Conservation (phyloP, 1,284 basidiomycete genomes). For the Cutaneotrichosporon sp. region DNA sequence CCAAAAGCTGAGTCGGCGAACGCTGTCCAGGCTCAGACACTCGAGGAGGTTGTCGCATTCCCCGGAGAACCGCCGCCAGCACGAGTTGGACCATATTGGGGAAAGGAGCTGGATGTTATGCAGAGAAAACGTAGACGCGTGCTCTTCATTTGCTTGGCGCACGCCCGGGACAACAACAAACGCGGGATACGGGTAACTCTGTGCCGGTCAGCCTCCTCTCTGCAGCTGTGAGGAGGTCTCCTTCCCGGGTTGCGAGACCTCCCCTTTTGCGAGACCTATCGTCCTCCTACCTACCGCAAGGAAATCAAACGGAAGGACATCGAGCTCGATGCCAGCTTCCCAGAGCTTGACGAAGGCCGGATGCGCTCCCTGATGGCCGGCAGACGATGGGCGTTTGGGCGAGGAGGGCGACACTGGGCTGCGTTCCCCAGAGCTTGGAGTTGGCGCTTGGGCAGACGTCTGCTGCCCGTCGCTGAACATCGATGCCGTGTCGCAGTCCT, state of each 20-base stretch:
- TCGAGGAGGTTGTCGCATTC: conserved; percentile 20
- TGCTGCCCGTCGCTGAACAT: no score
- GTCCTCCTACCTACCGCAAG: neutral
- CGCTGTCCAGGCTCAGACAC: conserved; percentile 28
- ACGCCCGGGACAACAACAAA: neutral
- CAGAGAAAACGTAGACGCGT: neutral
- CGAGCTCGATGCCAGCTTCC: neutral
- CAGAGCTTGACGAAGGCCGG: neutral
- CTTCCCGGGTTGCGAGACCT: no score
- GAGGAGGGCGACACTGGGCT: neutral
- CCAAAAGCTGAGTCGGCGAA: conserved; percentile 35
- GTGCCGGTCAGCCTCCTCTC: no score
- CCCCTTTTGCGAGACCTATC: neutral
- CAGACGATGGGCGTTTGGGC: neutral
- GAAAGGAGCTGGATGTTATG: neutral
- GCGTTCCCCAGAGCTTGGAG: neutral
- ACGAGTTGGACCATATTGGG: neutral
- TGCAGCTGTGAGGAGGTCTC: no score
- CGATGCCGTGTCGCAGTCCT: no score
- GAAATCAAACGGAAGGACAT: neutral
- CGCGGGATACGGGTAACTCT: neutral
- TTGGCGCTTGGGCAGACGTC: neutral
- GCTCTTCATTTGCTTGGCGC: neutral
- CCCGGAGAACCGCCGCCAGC: neutral
- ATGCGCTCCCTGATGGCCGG: neutral